These are phyloP conservation scores for Kondoa malvinella DNA, from an alignment of 768 basidiomycete genomes.

Conservation along the genomic window DNA sequence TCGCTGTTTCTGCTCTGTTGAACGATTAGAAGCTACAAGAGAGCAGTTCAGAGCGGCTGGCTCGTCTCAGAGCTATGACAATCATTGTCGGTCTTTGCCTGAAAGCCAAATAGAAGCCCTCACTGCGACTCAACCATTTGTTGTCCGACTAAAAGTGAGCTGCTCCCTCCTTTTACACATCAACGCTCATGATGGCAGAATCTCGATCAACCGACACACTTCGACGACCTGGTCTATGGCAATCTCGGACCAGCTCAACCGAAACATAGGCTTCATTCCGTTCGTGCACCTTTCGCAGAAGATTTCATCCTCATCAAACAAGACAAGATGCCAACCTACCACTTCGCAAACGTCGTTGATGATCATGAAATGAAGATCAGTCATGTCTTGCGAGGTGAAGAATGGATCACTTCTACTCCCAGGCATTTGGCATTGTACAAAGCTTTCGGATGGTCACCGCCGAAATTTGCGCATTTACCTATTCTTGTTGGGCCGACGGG, in stretches of 20 bases:
- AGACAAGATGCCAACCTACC: slow-evolving; percentile 87
- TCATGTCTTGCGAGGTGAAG: slow-evolving; percentile 91
- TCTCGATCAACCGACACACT: slow-evolving; percentile 11
- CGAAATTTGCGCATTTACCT: slow-evolving; percentile 79
- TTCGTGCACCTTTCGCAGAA: slow-evolving; percentile 32
- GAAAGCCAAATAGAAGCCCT: slow-evolving; percentile 70
- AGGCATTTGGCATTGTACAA: slow-evolving; percentile 80
- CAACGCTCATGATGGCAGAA: neutral
- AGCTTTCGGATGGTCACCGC: slow-evolving; percentile 50
- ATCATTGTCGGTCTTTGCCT: slow-evolving; percentile 64
- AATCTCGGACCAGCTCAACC: slow-evolving; percentile 34
- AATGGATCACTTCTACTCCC: slow-evolving; percentile 88
- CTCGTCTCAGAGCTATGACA: slow-evolving; percentile 70
- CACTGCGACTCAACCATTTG: slow-evolving; percentile 55
- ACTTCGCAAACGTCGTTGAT: slow-evolving; percentile 86
- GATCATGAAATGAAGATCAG: slow-evolving; percentile 92
- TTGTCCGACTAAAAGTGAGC: slow-evolving; percentile 73
- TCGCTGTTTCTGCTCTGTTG: slow-evolving; percentile 77
- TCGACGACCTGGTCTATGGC: slow-evolving; percentile 40
- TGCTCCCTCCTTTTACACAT: neutral
- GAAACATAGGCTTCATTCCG: slow-evolving; percentile 31
- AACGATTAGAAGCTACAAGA: slow-evolving; percentile 50
- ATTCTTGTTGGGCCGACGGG: slow-evolving; percentile 78
- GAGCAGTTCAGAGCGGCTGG: slow-evolving; percentile 54
- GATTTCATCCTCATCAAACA: slow-evolving; percentile 86